Percentiles rank a stretch among this genome's conserved stretches.
phyloP scores from a whole-genome alignment of 768 basidiomycete genomes.

The Termitomyces sp. region DNA sequence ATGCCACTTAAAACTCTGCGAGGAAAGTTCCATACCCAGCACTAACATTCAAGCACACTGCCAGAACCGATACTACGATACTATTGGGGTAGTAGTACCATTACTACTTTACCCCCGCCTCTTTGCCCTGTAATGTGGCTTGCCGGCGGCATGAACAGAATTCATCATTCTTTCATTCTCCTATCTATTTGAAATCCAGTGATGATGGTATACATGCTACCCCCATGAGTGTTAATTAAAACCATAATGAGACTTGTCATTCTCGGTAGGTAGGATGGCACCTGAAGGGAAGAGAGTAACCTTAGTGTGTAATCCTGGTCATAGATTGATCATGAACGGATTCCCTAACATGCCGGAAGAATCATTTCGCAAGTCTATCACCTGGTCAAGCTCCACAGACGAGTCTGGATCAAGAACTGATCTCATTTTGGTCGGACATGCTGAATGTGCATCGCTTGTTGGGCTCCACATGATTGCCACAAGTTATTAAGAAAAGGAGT shows the following conservation, averaged over 20 bases:
- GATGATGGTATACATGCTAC: neutral
- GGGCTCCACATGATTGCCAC: conserved; percentile 3
- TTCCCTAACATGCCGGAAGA: neutral
- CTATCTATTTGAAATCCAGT: neutral
- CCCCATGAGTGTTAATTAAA: neutral
- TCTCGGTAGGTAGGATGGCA: neutral
- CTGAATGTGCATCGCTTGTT: neutral
- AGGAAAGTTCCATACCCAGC: too few relatives aligned
- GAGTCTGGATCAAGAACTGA: neutral
- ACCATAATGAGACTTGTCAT: neutral
- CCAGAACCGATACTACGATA: too few relatives aligned
- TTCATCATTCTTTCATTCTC: too few relatives aligned
- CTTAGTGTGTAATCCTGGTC: neutral
- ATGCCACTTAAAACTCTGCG: too few relatives aligned
- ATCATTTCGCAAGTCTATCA: neutral
- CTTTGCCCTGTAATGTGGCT: too few relatives aligned
- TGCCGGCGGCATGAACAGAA: too few relatives aligned
- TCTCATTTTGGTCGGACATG: neutral
- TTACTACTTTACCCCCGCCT: too few relatives aligned
- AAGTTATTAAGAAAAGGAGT: neutral
- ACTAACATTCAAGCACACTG: too few relatives aligned
- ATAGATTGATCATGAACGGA: neutral
- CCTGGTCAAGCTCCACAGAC: conserved; percentile 22
- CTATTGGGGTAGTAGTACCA: too few relatives aligned
- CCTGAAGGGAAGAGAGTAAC: neutral